A percentile compares a stretch with the other conserved stretches of the same genome.
Conservation (phyloP, 192 early-diverging fungal genomes). For the Coemansia sp. region DNA sequence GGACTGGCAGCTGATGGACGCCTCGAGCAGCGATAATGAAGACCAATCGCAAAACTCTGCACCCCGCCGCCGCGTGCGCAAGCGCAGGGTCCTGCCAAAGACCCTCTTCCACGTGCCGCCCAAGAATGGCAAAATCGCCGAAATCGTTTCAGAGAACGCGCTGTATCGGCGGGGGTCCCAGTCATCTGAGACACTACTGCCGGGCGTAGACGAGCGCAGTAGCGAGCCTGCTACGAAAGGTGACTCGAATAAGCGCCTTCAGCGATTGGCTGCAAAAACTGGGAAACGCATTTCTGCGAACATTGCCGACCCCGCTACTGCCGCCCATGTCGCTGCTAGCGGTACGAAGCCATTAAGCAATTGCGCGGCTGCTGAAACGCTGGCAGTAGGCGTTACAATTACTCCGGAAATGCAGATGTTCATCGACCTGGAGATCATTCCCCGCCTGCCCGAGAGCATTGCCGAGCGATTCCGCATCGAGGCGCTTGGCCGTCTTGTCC, state of each 20-base stretch:
- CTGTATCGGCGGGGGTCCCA: constrained; percentile 10
- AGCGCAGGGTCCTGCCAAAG: constrained; percentile 51
- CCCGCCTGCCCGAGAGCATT: constrained; percentile 40
- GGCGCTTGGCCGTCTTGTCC: constrained; percentile 28
- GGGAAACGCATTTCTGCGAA: neutral
- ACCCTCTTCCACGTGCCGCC: constrained; percentile 28
- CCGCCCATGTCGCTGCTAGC: neutral
- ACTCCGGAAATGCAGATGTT: constrained; percentile 23
- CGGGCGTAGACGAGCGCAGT: neutral
- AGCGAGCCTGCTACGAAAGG: neutral
- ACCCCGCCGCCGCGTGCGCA: constrained; percentile 45
- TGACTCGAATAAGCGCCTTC: neutral
- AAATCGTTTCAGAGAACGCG: constrained; percentile 9
- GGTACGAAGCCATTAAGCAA: neutral
- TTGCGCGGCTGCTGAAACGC: neutral
- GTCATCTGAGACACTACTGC: constrained; percentile 34
- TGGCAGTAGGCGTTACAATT: constrained; percentile 1
- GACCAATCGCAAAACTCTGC: constrained; percentile 22
- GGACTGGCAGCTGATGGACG: constrained; percentile 54
- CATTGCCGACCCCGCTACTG: constrained; percentile 4
- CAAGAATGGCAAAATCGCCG: constrained; percentile 10
- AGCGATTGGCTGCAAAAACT: constrained; percentile 2
- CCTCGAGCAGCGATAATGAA: constrained; percentile 45
- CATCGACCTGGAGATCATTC: constrained; percentile 18
- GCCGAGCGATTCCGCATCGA: constrained; percentile 15